phyloP scores from a whole-genome alignment of 2,329 filamentous ascomycete genomes.

The Fusarium circinatum region DNA sequence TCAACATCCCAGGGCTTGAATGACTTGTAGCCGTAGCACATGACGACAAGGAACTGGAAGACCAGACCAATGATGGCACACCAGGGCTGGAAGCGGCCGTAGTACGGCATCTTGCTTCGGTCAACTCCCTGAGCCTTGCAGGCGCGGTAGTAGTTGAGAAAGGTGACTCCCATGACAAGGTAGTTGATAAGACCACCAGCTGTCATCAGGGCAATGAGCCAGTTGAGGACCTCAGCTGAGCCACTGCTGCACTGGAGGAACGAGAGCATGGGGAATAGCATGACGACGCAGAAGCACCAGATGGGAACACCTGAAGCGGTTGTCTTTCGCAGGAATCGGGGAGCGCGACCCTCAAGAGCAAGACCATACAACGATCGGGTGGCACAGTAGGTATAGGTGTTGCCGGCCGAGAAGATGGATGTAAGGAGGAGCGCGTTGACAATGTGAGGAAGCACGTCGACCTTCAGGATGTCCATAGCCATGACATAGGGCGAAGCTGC shows the following conservation, averaged over 20 bases:
- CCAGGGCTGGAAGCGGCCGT: conserved; percentile 68
- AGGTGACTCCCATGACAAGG: conserved; percentile 62
- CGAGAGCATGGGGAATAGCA: conserved; percentile 63
- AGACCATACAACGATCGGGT: conserved; percentile 63
- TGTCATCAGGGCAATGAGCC: conserved; percentile 67
- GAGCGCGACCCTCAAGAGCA: conserved; percentile 61
- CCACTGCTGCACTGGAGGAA: conserved; percentile 62
- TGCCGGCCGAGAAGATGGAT: conserved; percentile 59
- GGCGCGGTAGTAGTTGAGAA: conserved; percentile 61
- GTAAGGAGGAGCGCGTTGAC: conserved; percentile 64
- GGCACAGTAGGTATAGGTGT: conserved; percentile 63
- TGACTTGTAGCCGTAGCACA: conserved; percentile 66
- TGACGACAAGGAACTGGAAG: conserved; percentile 56
- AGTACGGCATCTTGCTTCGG: conserved; percentile 66
- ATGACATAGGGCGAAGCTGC: conserved; percentile 72
- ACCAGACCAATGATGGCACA: conserved; percentile 59
- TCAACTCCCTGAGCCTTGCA: conserved; percentile 63
- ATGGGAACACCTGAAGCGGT: conserved; percentile 70
- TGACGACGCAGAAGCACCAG: conserved; percentile 64
- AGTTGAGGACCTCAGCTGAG: conserved; percentile 61
- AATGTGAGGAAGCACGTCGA: conserved; percentile 64
- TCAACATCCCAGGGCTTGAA: conserved; percentile 61
- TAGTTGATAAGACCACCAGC: conserved; percentile 71
- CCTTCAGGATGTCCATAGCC: conserved; percentile 65
- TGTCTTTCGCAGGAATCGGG: conserved; percentile 64